Conservation (phyloP, 2,329 filamentous ascomycete species). For the Sporothrix schenckii region DNA sequence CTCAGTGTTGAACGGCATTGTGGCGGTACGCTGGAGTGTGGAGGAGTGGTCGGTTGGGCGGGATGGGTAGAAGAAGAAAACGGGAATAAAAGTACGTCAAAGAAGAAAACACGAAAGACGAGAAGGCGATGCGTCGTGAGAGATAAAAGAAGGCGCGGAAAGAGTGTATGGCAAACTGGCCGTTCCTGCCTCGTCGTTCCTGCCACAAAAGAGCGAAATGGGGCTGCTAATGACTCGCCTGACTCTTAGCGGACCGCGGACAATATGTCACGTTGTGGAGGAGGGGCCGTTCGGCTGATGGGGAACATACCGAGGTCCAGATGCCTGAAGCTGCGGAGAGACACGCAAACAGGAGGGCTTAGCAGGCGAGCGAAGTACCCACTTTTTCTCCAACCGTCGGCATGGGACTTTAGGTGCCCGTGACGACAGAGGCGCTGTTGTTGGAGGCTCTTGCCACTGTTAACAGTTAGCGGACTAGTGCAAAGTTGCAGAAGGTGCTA, state of each 20-base stretch:
- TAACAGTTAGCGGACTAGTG: slow-evolving; percentile 1
- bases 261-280: slow-evolving; percentile 19
- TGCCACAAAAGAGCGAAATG: slow-evolving; percentile 6
- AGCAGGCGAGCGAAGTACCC: background rate
- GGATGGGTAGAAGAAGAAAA: background rate
- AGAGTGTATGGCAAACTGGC: slow-evolving; percentile 2
- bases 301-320: slow-evolving; percentile 32
- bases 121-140: background rate
- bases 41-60: background rate
- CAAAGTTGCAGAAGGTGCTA: too few relatives aligned
- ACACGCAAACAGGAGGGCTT: background rate
- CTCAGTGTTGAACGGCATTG: slow-evolving; percentile 62
- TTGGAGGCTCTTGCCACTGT: slow-evolving; percentile 1
- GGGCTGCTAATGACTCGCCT: slow-evolving; percentile 27
- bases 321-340: slow-evolving; percentile 30
- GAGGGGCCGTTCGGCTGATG: slow-evolving; percentile 25
- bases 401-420: slow-evolving; percentile 25
- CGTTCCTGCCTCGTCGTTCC: background rate
- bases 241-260: background rate
- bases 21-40: slow-evolving; percentile 33
- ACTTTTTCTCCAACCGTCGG: slow-evolving; percentile 8
- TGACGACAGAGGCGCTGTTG: background rate
- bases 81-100: slow-evolving; percentile 1
- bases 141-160: slow-evolving; percentile 24
- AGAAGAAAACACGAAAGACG: background rate